Base-by-base conservation (phyloP, 2,329 filamentous ascomycete species). In the Aureobasidium sp. region DNA sequence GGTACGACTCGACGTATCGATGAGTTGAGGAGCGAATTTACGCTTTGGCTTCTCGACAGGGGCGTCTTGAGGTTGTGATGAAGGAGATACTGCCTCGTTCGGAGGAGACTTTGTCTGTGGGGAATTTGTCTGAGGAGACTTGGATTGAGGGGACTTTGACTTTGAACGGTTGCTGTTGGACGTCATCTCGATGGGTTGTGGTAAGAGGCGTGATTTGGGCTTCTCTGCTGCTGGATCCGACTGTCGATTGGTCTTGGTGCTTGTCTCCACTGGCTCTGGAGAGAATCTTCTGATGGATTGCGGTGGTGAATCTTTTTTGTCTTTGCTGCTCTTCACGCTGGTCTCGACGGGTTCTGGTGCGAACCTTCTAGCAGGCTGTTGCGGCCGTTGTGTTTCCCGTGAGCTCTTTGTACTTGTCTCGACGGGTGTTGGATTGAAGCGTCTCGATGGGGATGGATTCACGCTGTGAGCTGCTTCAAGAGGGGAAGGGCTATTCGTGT, bases 1-100 rank as follows among this genome's bases (percentile, higher is more conserved):
- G 37, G 85, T 85, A 59, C 91, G 82, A 68, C 85, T 84, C 4
- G 88, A 88, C 2, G 89, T 92, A 73, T 93, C 90, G 64, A 96
- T 86, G 61, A 96, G 78, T 69, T 93, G 87, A 14, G 91, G 91
- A 33, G 86, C 82, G 72, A 95, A 96, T 63, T 75, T 81, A 45
- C 79, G 77, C 4, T 70, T 64, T 44, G 64, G 70, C 61, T 70
- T 70, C 49, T 66, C 49, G 17, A 56, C 39, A 40, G 60, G 35
- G 17, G 50, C 49, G 35, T 64, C 59, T 27, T 57, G 56, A 24
- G 35, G 39, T 22, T 48, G 49, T 27, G 53, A 62, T 42, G 44
- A 56, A 33, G 61, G 60, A 45, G 64, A 59, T 6, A 58, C 40
- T 29, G 57, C 44, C 31, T 62, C 62, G 19, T 64, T 57, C 5